Evolutionary conservation across 805 yeast species (phyloP), one percentile per base, ranked within the genome.

Genomic region (Candida dendrica): DNA sequence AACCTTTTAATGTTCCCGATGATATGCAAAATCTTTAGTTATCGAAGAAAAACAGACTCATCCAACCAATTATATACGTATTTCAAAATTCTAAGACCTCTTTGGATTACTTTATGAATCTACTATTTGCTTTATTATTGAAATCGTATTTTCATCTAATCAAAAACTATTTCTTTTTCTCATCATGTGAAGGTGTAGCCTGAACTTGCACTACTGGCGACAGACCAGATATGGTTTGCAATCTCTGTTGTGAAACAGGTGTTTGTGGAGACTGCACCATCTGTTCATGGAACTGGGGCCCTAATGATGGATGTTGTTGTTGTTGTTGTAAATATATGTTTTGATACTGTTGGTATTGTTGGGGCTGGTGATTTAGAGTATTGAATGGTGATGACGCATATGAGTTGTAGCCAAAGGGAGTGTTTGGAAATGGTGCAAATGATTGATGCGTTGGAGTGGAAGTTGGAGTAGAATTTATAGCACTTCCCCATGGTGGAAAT

Each of bases 251-350:
- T 16, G 29, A 44, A 13, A 41, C 37, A 18, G 42, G 55, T 11
- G 42, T 48, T 20, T 40, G 42, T 8, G 44, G 49, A 16, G 46
- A 43, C 33, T 47, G 51, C 6, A 40, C 22, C 9, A 14, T 19
- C 4, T 20, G 15, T 4, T 16, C 18, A 6, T 16, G 18, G 11
- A 32, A 16, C 16, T n/a, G 14, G 13, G 29, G 33, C 2, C 37
- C 24, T 27, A 37, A 31, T 24, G 20, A 32, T 24, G 30, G 19
- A 10, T 14, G 17, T 30, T 27, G 30, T 30, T 27, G 30, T 29
- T 40, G 37, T n/a, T 18, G 19, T 7, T 34, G 37, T 10, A 19
- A 39, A 33, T 32, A 38, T 14, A 38, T 24, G 19, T n/a, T 24
- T 11, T 38, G 41, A 15, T 32, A 16, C 11, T 33, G 41, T 9